phyloP scores from a whole-genome alignment of 306 rosid species.

The Trichosanthes truncata region DNA sequence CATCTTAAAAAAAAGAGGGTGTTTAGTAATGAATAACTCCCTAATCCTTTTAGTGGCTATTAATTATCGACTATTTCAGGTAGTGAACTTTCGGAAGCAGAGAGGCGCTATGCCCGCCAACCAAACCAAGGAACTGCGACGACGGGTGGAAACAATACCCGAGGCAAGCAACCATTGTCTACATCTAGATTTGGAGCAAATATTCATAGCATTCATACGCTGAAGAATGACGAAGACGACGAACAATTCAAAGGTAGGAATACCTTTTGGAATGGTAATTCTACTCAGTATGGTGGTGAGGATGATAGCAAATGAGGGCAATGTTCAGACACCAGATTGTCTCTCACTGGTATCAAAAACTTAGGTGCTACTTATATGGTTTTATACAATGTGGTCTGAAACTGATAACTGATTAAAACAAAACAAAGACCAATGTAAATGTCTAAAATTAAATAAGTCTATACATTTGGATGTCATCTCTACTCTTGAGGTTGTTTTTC shows the following conservation, averaged over 20 bases:
- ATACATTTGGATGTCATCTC: background rate
- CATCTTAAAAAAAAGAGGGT: background rate
- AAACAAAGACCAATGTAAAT: background rate
- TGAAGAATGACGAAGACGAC: conserved; percentile 44
- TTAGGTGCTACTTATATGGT: background rate
- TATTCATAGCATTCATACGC: conserved; percentile 45
- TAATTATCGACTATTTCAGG: conserved; percentile 14
- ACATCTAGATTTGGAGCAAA: conserved; percentile 35
- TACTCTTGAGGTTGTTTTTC: background rate
- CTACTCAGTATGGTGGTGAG: conserved; percentile 47
- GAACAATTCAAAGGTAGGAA: conserved; percentile 29
- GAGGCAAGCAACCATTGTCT: conserved; percentile 7
- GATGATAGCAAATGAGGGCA: conserved; percentile 21
- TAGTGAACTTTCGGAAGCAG: conserved; percentile 9
- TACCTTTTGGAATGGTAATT: conserved; percentile 56
- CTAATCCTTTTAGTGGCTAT: background rate
- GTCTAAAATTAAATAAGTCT: background rate
- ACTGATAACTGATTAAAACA: background rate
- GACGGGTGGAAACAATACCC: conserved; percentile 13
- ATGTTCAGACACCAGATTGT: background rate
- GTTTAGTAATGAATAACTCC: background rate
- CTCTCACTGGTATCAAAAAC: background rate
- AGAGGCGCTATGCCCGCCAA: conserved; percentile 2
- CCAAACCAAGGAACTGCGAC: conserved; percentile 13
- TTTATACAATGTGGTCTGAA: background rate